These are phyloP conservation scores for Candida sanyaensis DNA, from an alignment of 1,139 yeast genomes.

Conservation along the genomic window DNA sequence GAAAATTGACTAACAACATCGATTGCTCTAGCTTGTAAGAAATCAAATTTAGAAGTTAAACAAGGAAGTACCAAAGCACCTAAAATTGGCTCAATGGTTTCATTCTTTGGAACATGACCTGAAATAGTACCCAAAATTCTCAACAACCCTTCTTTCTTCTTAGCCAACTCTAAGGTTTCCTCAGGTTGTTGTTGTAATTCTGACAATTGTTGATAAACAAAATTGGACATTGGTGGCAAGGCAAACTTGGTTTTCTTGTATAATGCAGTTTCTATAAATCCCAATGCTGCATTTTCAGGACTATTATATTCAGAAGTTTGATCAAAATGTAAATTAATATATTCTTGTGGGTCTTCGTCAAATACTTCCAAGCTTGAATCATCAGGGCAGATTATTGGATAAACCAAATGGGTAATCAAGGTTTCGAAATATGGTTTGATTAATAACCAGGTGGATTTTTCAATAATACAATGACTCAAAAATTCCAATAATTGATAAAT, in stretches of 20 bases:
- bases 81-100: slow-evolving; percentile 64
- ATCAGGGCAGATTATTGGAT: slow-evolving; percentile 74
- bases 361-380: slow-evolving; percentile 72
- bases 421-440: slow-evolving; percentile 70
- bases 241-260: slow-evolving; percentile 64
- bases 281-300: slow-evolving; percentile 71
- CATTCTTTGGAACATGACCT: slow-evolving; percentile 60
- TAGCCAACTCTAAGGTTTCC: slow-evolving; percentile 60
- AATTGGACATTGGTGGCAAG: slow-evolving; percentile 63
- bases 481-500: slow-evolving; percentile 69
- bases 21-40: slow-evolving; percentile 81
- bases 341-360: slow-evolving; percentile 90
- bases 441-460: slow-evolving; percentile 68
- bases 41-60: slow-evolving; percentile 64
- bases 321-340: slow-evolving; percentile 78
- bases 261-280: slow-evolving; percentile 64
- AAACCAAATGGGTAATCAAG: slow-evolving; percentile 71
- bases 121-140: slow-evolving; percentile 77
- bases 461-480: slow-evolving; percentile 68
- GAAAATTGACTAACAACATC: slow-evolving; percentile 74
- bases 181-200: slow-evolving; percentile 34
- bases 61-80: slow-evolving; percentile 69
- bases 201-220: slow-evolving; percentile 58
- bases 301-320: slow-evolving; percentile 57
- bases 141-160: slow-evolving; percentile 77